Conservation (phyloP, 164 flowering plant genomes). For the Sedum album region DNA sequence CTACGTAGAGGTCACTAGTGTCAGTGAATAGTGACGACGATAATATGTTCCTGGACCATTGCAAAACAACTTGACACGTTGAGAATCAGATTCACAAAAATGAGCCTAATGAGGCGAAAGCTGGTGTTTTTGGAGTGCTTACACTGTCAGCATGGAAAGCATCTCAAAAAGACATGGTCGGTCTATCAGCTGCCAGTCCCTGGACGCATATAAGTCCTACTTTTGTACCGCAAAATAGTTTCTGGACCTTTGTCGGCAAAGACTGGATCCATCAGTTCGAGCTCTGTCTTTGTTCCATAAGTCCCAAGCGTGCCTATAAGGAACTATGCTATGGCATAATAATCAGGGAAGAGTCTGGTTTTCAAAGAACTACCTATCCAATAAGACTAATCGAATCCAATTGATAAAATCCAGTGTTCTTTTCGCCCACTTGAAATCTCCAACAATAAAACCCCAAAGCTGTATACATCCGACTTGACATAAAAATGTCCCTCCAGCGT, state of each 20-base stretch:
- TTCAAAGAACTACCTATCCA: neutral
- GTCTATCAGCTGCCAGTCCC: slow-evolving; percentile 17
- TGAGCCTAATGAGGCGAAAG: slow-evolving; percentile 7
- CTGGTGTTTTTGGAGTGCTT: slow-evolving; percentile 14
- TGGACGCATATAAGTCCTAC: slow-evolving; percentile 18
- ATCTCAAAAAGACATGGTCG: slow-evolving; percentile 11
- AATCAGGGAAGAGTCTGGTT: too few relatives aligned
- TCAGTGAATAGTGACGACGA: too few relatives aligned
- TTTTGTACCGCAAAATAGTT: slow-evolving; percentile 11
- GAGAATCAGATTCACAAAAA: too few relatives aligned
- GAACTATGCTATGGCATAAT: too few relatives aligned
- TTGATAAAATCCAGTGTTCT: slow-evolving; percentile 10
- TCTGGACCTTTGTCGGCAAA: neutral
- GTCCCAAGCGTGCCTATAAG: too few relatives aligned
- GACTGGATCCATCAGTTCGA: too few relatives aligned
- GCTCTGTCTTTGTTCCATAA: too few relatives aligned
- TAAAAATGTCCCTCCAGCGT: slow-evolving; percentile 18
- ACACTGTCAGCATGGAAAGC: slow-evolving; percentile 11
- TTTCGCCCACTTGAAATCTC: slow-evolving; percentile 14
- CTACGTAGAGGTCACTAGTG: too few relatives aligned
- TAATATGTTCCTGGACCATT: too few relatives aligned
- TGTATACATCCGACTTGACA: too few relatives aligned
- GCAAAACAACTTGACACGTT: too few relatives aligned
- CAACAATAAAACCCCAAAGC: too few relatives aligned
- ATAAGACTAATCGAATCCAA: slow-evolving; percentile 5